Base-by-base conservation (phyloP, 78 protist genomes). In the Dictyostelium purpureum region DNA sequence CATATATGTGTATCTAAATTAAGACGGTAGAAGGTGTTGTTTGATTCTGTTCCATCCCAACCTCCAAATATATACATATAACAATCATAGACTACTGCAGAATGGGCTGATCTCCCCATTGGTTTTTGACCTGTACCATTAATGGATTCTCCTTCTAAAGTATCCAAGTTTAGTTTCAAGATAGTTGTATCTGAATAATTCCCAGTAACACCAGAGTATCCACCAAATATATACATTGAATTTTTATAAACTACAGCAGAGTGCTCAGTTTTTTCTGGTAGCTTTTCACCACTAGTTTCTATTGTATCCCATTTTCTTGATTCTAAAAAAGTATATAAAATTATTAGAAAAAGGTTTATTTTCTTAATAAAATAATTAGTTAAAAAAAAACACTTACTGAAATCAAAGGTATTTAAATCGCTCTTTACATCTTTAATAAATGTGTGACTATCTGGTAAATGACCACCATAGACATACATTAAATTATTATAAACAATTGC, bases 391-490 rank as follows among this genome's bases (percentile, higher is more conserved):
- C 16, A 19, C 73, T 18, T 80, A 63, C 77, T 77, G 59, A 83
- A 83, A 59, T 83, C 65, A 73, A 31, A 83, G 14, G 52, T 51
- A 73, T 70, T 24, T 56, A 83, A 42, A 73, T 83, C 91, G 59
- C 69, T 73, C 26, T 83, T 83, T 38, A 83, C 91, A 73, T 83
- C 91, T 73, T 38, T 70, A 33, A 83, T 83, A 73, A 83, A 83
- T 38, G 91, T 83, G 18, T 83, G 91, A 56, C 81, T 83, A 59
- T 83, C 91, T 9, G 91, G 91, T 21, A 83, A n/a, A 59, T 83
- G 91, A 19, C 91, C 91, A 83, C 91, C 91, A 83, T 73, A 83
- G n/a, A 83, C 81, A 59, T 73, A 83, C 91, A 83, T 83, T 33
- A 28, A 14, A 61, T 83, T 56, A 21, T 83, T 83, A 24, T 83